Evolutionary conservation across 2,329 filamentous ascomycete species (phyloP), one percentile per base, ranked within the genome.

Genomic region (Apiospora koreana): DNA sequence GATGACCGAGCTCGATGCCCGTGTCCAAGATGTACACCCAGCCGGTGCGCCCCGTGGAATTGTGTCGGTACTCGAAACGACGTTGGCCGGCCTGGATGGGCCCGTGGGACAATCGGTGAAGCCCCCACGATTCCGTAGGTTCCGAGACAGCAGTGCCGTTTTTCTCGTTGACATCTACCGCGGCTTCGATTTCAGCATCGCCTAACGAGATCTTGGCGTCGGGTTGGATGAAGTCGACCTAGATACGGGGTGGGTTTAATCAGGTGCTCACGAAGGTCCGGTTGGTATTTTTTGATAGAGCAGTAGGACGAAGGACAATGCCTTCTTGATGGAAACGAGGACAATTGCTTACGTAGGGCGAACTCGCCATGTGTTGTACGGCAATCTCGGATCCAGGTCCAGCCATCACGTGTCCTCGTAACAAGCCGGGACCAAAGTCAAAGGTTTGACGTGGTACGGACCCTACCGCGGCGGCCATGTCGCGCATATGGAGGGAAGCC

Each of bases 21-120:
- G 82, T 83, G 73, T 86, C 83, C 68, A 85, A 78, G 43, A 85
- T 72, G 72, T 84, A 85, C n/a, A 79, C 75, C 67, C 79, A 83
- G 16, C 70, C 74, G 12, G 10, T 66, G n/a, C 41, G 42, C n/a
- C 64, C 64, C 64, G 64, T 66, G 25, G 38, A 18, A 21, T 45
- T 66, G 23, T 5, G n/a, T 28, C 41, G 64, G 64, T 31, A 43
- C 38, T 62, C 54, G 21, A 62, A 28, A n/a, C 9, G 50, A n/a
- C 9, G 18, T 3, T 62, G 2, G 28, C 18, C 18, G 0, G 9
- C 2, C 5, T 14, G 7, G 31, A 62, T 3, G 31, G 31, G 31
- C 9, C 54, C 54, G 54, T 62, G 54, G 8, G 54, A 62, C 1
- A 62, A 3, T 12, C 54, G 54, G 18, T 62, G 54, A 21, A 62